Percentiles rank a stretch among this genome's conserved stretches.
Conservation (phyloP, 2,329 filamentous ascomycete species). For the Dichotomopilus funicola region DNA sequence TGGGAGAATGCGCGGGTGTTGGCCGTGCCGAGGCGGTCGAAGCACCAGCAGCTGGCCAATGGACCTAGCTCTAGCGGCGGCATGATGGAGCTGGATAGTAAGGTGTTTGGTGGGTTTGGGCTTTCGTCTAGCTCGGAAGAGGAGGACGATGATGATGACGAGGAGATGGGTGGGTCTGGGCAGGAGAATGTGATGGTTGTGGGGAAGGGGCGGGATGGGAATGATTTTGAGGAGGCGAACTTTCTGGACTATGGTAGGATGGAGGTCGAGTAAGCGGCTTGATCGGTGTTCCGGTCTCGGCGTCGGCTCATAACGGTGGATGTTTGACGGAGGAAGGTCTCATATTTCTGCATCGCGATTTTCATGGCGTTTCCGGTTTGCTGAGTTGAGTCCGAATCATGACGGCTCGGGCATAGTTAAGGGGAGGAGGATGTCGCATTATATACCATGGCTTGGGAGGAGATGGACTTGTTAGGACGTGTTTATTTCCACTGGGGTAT, state of each 20-base stretch:
- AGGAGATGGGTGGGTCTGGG: constrained; percentile 25
- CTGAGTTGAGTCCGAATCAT: neutral
- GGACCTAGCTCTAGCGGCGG: neutral
- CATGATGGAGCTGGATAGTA: neutral
- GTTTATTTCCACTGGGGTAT: no score
- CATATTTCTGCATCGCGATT: neutral
- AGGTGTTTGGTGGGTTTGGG: no score
- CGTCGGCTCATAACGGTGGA: no score
- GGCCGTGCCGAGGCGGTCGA: constrained; percentile 38
- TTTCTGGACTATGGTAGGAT: constrained; percentile 49
- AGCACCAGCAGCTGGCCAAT: neutral
- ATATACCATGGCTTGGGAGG: constrained; percentile 10
- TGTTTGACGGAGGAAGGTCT: neutral
- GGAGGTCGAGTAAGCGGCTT: constrained; percentile 32
- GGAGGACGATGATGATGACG: neutral
- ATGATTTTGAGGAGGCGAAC: constrained; percentile 63
- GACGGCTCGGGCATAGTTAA: neutral
- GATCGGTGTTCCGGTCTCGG: no score
- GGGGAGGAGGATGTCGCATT: no score
- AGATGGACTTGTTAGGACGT: neutral
- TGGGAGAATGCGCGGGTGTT: constrained; percentile 34
- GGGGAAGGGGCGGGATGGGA: constrained; percentile 6
- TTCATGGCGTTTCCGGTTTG: constrained; percentile 13
- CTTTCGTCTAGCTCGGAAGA: no score
- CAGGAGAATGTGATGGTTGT: constrained; percentile 43